Conservation (phyloP, 306 rosid genomes). For the Psophocarpus tetragonolobus region DNA sequence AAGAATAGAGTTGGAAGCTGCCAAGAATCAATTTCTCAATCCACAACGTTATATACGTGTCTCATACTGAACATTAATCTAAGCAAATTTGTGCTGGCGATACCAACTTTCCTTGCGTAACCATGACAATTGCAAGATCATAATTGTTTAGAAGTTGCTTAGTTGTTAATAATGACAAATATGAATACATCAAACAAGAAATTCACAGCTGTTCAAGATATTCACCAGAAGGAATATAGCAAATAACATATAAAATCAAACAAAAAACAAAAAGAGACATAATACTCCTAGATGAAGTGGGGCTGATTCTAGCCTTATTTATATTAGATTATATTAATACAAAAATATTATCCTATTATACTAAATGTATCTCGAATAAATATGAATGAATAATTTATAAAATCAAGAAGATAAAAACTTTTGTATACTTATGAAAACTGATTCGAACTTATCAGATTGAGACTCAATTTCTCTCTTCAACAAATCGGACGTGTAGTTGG, state of each 20-base stretch:
- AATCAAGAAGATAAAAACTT: not conserved
- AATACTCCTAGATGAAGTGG: not conserved
- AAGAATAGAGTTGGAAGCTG: constrained; percentile 58
- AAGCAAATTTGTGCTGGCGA: constrained; percentile 33
- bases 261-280: not conserved
- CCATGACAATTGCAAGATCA: constrained; percentile 12
- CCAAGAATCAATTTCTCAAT: constrained; percentile 41
- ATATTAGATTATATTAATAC: not conserved
- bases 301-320: too few relatives aligned
- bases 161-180: constrained; percentile 13
- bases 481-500: too few relatives aligned
- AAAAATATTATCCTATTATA: not conserved
- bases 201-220: not conserved
- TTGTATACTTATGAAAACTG: too few relatives aligned
- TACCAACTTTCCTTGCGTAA: not conserved
- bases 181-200: not conserved
- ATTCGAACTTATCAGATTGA: too few relatives aligned
- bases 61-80: constrained; percentile 37
- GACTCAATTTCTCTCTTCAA: too few relatives aligned
- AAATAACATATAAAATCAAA: not conserved
- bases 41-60: constrained; percentile 51
- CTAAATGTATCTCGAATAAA: not conserved
- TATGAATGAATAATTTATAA: not conserved
- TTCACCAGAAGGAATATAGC: not conserved
- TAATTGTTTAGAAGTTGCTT: not conserved